A percentile compares a stretch with the other conserved stretches of the same genome.
These are phyloP conservation scores for Hebeloma cylindrosporum DNA, from an alignment of 768 basidiomycete species.

Conservation along the genomic window DNA sequence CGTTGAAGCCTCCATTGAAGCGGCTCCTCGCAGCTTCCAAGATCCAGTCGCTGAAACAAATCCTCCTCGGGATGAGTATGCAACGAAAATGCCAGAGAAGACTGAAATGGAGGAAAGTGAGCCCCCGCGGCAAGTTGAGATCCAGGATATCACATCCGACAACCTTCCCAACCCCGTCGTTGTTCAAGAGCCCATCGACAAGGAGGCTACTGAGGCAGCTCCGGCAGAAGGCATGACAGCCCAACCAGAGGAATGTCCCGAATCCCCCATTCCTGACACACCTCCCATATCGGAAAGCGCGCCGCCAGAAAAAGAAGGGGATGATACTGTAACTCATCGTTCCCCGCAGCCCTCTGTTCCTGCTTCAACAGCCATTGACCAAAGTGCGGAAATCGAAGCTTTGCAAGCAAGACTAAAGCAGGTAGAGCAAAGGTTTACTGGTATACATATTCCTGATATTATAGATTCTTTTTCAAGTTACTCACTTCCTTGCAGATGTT, in stretches of 20 bases:
- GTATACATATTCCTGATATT: conserved; percentile 33
- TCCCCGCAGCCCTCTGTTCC: not conserved
- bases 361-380: conserved; percentile 10
- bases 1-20: not conserved
- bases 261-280: too few relatives aligned
- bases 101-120: too few relatives aligned
- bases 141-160: too few relatives aligned
- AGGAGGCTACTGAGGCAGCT: too few relatives aligned
- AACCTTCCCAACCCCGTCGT: too few relatives aligned
- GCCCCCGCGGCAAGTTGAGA: too few relatives aligned
- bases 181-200: too few relatives aligned
- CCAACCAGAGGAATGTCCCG: too few relatives aligned
- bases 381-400: conserved; percentile 44
- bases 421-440: conserved; percentile 77
- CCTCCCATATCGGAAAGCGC: not conserved
- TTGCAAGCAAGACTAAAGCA: conserved; percentile 66
- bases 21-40: too few relatives aligned
- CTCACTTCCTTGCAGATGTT: conserved; percentile 73
- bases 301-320: not conserved
- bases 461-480: conserved; percentile 7
- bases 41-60: not conserved
- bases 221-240: too few relatives aligned
- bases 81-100: too few relatives aligned
- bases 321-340: too few relatives aligned
- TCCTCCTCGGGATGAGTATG: not conserved